These are phyloP conservation scores for Actinidia polygama DNA, from an alignment of 179 eudicot species.

Conservation along the genomic window DNA sequence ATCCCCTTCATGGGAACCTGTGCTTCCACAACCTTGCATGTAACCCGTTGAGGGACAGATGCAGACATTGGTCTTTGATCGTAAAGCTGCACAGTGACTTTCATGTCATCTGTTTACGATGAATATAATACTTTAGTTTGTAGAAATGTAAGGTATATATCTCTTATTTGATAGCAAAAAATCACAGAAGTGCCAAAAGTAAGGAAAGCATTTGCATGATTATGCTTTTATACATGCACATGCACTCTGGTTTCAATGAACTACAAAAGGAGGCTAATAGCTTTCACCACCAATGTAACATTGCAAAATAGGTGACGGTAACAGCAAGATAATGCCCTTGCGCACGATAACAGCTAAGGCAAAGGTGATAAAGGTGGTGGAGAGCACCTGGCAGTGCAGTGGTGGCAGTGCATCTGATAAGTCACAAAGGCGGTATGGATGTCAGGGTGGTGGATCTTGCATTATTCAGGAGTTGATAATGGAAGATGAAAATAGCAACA, in stretches of 20 bases:
- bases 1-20: conserved; percentile 76
- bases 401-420: not conserved
- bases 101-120: conserved; percentile 77
- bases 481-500: not conserved
- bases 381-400: not conserved
- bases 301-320: not conserved
- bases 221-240: not conserved
- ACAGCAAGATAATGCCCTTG: not conserved
- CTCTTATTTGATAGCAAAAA: not conserved
- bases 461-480: not conserved
- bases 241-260: not conserved
- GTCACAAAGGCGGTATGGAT: not conserved
- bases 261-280: not conserved
- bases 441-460: not conserved
- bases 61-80: conserved; percentile 87
- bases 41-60: conserved; percentile 82
- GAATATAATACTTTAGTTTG: conserved; percentile 6
- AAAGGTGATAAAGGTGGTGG: not conserved
- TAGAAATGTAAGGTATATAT: not conserved
- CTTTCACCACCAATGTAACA: not conserved
- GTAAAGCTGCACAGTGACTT: conserved; percentile 65
- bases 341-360: not conserved
- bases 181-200: not conserved
- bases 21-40: conserved; percentile 90
- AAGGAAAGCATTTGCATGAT: not conserved